Conservation (phyloP, 331 rosid genomes). For the Quercus lobata region DNA sequence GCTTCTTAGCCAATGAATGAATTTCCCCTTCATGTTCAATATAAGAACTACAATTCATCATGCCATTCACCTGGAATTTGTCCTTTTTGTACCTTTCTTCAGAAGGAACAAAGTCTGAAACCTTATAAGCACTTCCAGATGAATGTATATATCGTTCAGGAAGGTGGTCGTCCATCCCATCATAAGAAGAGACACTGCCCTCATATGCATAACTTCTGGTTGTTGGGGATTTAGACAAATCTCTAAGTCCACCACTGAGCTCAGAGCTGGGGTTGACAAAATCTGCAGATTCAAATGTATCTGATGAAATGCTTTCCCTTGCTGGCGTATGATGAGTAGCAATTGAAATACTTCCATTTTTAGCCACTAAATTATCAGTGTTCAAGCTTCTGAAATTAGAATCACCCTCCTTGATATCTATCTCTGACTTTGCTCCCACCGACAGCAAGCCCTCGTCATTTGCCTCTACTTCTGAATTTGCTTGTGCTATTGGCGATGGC, state of each 20-base stretch:
- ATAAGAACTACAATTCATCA: slow-evolving; percentile 31
- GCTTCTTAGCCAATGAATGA: slow-evolving; percentile 33
- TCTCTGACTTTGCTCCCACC: slow-evolving; percentile 29
- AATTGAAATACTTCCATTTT: slow-evolving; percentile 28
- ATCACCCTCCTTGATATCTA: slow-evolving; percentile 18
- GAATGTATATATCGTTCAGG: slow-evolving; percentile 24
- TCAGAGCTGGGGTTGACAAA: slow-evolving; percentile 35
- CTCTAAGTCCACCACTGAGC: slow-evolving; percentile 27
- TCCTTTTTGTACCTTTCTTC: slow-evolving; percentile 45
- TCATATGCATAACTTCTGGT: slow-evolving; percentile 50
- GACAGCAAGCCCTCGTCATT: slow-evolving; percentile 23
- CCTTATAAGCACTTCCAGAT: slow-evolving; percentile 17
- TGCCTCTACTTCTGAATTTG: slow-evolving; percentile 26
- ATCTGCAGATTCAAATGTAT: slow-evolving; percentile 25
- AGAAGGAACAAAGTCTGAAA: slow-evolving; percentile 16
- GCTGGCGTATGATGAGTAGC: slow-evolving; percentile 15
- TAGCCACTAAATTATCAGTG: slow-evolving; percentile 17
- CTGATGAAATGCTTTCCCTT: slow-evolving; percentile 29
- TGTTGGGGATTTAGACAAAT: slow-evolving; percentile 34
- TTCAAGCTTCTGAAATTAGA: slow-evolving; percentile 37
- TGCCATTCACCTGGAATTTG: slow-evolving; percentile 25
- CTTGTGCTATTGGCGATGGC: slow-evolving; percentile 6
- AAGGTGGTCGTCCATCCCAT: slow-evolving; percentile 50
- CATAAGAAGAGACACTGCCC: slow-evolving; percentile 75
- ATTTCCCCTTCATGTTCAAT: slow-evolving; percentile 19